Base-by-base conservation (phyloP, 2,329 filamentous ascomycete species). In the Aspergillus sp. region DNA sequence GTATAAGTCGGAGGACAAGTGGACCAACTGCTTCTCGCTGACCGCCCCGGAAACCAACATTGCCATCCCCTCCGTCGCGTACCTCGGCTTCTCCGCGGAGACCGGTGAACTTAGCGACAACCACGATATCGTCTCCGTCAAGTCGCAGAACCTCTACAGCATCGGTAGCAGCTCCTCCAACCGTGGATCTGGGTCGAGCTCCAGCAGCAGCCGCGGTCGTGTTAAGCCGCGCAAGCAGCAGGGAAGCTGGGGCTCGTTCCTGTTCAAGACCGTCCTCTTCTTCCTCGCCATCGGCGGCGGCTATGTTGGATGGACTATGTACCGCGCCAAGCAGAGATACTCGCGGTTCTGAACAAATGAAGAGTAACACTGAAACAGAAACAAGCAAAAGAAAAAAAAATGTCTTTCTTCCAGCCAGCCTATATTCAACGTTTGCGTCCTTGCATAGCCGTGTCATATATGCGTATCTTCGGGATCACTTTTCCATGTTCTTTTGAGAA, bases 31-130 rank as follows among this genome's bases (percentile, higher is more conserved):
- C 81, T 99, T 99, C 76, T 87, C 89, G 66, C 71, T 85, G 38
- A 74, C 72, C 34, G 71, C 81, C 52, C 83, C 83, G 17, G 80
- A 80, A 56, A 75, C 85, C 55, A 88, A 88, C 29, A 80, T 86
- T 64, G 86, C 89, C 64, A 88, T 99, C 60, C 94, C 94, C n/a
- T 77, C 80, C 9, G 81, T 86, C 49, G 77, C 82, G 23, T 87
- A 87, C 69, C 74, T 87, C 5, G 84, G 84, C 58, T 84, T 87
- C 75, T 81, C 73, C 20, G 76, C 75, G 4, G 93, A 97, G 79
- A 97, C 94, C 14, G 94, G 94, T 67, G 93, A 99, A 78, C 84
- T 99, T 60, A 91, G 87, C 74, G 94, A 99, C 77, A 96, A 96
- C 80, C 93, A 97, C 80, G 94, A 99, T 76, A 95, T 99, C 72